Evolutionary conservation across 257 asterid species (phyloP).

Genomic region (Ehretia macrophylla): DNA sequence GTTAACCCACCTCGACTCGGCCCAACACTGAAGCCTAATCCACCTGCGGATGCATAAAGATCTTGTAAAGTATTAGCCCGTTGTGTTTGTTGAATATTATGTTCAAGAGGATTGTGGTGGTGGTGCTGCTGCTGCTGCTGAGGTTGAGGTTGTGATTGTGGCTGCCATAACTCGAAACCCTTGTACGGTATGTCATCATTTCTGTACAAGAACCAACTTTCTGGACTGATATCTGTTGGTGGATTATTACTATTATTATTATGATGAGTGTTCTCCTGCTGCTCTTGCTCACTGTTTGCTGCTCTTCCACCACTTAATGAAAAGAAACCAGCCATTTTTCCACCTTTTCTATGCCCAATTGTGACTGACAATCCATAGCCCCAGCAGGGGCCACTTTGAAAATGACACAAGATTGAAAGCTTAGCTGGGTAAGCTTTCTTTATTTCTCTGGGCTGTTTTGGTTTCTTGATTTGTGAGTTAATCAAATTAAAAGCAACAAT

Average conservation of each 20-base stretch:
- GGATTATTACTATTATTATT: slow-evolving; percentile 5
- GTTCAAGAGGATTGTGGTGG: slow-evolving; percentile 15
- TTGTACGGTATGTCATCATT: slow-evolving; percentile 53
- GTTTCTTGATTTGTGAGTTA: slow-evolving; percentile 36
- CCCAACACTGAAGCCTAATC: slow-evolving; percentile 50
- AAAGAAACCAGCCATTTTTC: slow-evolving; percentile 75
- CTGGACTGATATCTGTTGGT: slow-evolving; percentile 46
- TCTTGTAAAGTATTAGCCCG: slow-evolving; percentile 47
- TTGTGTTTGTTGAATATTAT: slow-evolving; percentile 15
- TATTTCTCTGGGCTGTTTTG: slow-evolving; percentile 17
- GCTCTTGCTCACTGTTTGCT: slow-evolving; percentile 27
- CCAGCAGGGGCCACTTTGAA: slow-evolving; percentile 19
- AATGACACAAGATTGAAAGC: slow-evolving; percentile 25
- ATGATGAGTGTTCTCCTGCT: slow-evolving; percentile 26
- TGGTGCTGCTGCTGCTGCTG: slow-evolving; percentile 14
- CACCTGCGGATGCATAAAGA: slow-evolving; percentile 54
- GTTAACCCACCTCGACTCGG: slow-evolving; percentile 34
- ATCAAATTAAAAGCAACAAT: too few species aligned
- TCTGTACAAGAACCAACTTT: slow-evolving; percentile 68
- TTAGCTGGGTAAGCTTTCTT: slow-evolving; percentile 20
- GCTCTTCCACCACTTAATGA: slow-evolving; percentile 59
- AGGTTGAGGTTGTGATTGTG: slow-evolving; percentile 23
- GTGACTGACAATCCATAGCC: slow-evolving; percentile 51
- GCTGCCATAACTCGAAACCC: slow-evolving; percentile 84
- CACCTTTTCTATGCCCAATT: slow-evolving; percentile 28